Percentiles rank a stretch among this genome's conserved stretches.
Conservation (phyloP, 2,329 filamentous ascomycete species). For the Fusarium anguioides region DNA sequence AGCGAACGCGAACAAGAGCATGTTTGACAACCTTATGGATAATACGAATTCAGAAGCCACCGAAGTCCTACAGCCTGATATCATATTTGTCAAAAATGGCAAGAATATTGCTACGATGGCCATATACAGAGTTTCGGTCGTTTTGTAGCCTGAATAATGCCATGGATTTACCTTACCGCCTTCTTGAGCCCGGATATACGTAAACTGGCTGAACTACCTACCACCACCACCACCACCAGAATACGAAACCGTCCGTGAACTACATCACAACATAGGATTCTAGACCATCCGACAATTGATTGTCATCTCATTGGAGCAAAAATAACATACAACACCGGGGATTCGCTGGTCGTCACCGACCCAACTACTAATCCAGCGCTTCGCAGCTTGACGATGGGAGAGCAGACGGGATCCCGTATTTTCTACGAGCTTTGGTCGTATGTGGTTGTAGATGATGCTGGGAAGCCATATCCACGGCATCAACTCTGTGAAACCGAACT, state of each 20-base stretch:
- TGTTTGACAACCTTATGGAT: slow-evolving; percentile 4
- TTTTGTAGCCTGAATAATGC: not conserved
- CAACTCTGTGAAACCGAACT: not conserved
- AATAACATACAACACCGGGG: slow-evolving; percentile 26
- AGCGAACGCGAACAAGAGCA: slow-evolving; percentile 4
- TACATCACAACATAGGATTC: not conserved
- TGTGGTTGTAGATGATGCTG: not conserved
- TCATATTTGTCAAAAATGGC: slow-evolving; percentile 4
- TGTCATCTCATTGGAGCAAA: not conserved
- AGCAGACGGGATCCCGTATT: slow-evolving; percentile 30
- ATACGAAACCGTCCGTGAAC: not conserved
- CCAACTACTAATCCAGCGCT: slow-evolving; percentile 30
- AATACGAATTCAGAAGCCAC: not conserved
- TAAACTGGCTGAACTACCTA: too few species aligned
- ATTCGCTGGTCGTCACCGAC: slow-evolving; percentile 33
- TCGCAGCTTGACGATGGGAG: slow-evolving; percentile 24
- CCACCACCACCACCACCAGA: not conserved
- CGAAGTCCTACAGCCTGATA: slow-evolving; percentile 3
- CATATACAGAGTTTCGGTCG: slow-evolving; percentile 4
- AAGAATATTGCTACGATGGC: slow-evolving; percentile 12
- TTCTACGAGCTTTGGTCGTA: slow-evolving; percentile 31
- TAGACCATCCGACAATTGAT: not conserved
- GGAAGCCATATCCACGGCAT: not conserved
- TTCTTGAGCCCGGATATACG: not conserved
- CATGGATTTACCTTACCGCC: slow-evolving; percentile 18